These are phyloP conservation scores for Xylariaceae sp. DNA, from an alignment of 2,329 filamentous ascomycete genomes.

Conservation along the genomic window DNA sequence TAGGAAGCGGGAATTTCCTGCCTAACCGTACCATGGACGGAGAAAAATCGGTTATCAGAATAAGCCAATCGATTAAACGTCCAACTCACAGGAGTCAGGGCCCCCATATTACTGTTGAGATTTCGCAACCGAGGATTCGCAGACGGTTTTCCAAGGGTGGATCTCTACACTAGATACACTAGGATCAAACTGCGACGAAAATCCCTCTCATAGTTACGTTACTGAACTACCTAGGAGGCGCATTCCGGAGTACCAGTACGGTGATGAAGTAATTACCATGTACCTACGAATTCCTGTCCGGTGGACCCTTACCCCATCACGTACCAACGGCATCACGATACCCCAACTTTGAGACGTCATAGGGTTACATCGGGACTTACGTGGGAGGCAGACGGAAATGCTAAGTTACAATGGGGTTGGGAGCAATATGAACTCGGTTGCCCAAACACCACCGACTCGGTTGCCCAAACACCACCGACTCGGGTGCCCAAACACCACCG, in stretches of 20 bases:
- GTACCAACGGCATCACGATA: background rate
- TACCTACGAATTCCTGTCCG: background rate
- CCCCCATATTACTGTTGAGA: background rate
- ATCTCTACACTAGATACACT: too few species aligned
- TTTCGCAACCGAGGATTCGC: background rate
- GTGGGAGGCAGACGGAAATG: background rate
- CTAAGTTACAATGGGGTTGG: background rate
- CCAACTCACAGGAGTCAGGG: background rate
- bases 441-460: too few species aligned
- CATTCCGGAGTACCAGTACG: background rate
- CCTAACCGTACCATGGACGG: background rate
- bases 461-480: too few species aligned
- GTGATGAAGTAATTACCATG: too few species aligned
- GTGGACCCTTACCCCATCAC: conserved; percentile 10
- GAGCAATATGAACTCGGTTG: too few species aligned
- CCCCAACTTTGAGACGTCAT: background rate
- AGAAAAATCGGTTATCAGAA: background rate
- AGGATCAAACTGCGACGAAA: background rate
- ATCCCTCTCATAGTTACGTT: background rate
- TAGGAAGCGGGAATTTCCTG: too few species aligned
- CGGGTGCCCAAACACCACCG: too few species aligned
- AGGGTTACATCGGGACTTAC: background rate
- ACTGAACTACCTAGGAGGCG: too few species aligned
- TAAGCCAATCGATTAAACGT: background rate
- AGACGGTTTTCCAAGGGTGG: too few species aligned